Base-by-base conservation (phyloP, 176 grass and related monocot genomes). In the Miscanthus lutarioriparius region DNA sequence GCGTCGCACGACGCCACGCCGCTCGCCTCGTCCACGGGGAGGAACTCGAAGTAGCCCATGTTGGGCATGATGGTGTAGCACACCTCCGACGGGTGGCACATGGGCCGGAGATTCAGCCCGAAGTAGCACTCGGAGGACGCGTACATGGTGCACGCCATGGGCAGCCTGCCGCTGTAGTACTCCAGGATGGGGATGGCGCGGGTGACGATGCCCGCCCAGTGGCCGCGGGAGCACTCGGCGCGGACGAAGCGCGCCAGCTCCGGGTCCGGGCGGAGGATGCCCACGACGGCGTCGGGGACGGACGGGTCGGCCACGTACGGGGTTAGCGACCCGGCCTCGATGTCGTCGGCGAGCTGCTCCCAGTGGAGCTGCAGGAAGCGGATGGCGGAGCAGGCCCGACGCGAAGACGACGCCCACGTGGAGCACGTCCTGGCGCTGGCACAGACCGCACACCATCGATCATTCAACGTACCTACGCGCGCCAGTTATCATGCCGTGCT, bases 31-130 rank as follows among this genome's bases (percentile, higher is more conserved):
- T 92, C 83, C 0, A 83, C 15, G 20, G 87, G 83, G 39, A 94
- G 49, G 82, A 94, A 94, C 87, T 94, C 92, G 89, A 91, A 94
- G 82, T 94, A 94, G 6, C 79, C 89, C 87, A 90, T 87, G 77
- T 92, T 94, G 81, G 92, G 89, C 92, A 94, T 94, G 80, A 94
- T 89, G 86, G 92, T 92, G 87, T 94, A 90, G 38, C 77, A 61
- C 2, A 94, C 92, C 74, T 94, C 87, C 13, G 80, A 79, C 2
- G 89, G 92, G 41, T 22, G 48, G 92, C 92, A 94, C 77, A 94
- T 91, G 5, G 89, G 92, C 0, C 82, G 86, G 11, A 92, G 84
- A 85, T 94, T 94, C 12, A 94, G 80, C 0, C 89, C 89, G 51
- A 92, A 92, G 89, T 89, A 92, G 78, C 92, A 92, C 82, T 94